Evolutionary conservation across 768 basidiomycete species (phyloP).

Genomic region (Pisolithus tinctorius): DNA sequence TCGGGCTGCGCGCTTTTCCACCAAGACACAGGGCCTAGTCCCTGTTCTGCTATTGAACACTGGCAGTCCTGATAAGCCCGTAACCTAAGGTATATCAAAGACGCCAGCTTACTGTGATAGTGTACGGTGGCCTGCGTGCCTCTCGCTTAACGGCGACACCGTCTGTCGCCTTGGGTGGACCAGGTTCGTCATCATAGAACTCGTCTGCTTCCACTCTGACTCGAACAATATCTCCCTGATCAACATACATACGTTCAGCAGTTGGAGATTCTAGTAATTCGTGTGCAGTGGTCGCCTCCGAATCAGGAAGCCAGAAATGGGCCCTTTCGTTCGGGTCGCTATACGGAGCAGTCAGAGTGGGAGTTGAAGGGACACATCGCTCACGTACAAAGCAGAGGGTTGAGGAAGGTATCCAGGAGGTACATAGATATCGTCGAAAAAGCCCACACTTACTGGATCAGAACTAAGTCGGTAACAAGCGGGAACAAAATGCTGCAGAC

Average conservation of each 20-base stretch:
- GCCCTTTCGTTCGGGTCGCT: slow-evolving; percentile 81
- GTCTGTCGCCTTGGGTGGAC: slow-evolving; percentile 69
- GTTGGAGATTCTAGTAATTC: slow-evolving; percentile 66
- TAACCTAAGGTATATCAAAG: background rate
- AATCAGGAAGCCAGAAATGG: slow-evolving; percentile 75
- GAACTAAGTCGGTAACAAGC: slow-evolving; percentile 1
- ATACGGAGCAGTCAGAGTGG: background rate
- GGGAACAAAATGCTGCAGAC: background rate
- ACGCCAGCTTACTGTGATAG: slow-evolving; percentile 49
- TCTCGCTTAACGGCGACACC: slow-evolving; percentile 55
- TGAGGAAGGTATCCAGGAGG: slow-evolving; percentile 75
- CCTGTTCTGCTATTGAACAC: slow-evolving; percentile 82
- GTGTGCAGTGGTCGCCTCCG: slow-evolving; percentile 41
- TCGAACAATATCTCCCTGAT: slow-evolving; percentile 67
- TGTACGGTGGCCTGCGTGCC: slow-evolving; percentile 54
- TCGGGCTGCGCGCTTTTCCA: slow-evolving; percentile 51
- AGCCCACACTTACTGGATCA: slow-evolving; percentile 69
- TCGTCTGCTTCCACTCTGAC: slow-evolving; percentile 77
- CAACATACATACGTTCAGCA: slow-evolving; percentile 72
- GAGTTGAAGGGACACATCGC: background rate
- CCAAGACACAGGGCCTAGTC: slow-evolving; percentile 70
- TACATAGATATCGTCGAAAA: slow-evolving; percentile 93
- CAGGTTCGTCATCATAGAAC: slow-evolving; percentile 82
- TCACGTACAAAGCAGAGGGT: slow-evolving; percentile 67
- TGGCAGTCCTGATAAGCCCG: slow-evolving; percentile 18